phyloP scores from a whole-genome alignment of 306 rosid genomes.

The Mucuna pruriens region DNA sequence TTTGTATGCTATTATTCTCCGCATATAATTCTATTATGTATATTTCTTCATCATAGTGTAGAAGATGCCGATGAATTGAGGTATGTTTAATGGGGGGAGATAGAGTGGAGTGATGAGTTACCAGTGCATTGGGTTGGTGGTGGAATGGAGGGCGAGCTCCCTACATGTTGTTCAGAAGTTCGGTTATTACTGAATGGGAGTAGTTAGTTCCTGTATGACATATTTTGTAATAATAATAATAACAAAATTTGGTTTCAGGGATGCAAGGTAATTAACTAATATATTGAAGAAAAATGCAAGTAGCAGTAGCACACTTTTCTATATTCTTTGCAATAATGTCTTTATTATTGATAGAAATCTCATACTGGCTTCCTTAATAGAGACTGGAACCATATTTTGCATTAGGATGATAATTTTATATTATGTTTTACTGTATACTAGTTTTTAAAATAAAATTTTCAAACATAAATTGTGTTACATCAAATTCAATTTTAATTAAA shows the following conservation, averaged over 20 bases:
- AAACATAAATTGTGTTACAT: not conserved
- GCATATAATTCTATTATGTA: conserved; percentile 37
- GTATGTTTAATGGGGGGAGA: not conserved
- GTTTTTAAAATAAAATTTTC: not conserved
- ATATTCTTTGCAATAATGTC: not conserved
- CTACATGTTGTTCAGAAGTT: not conserved
- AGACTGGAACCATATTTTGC: not conserved
- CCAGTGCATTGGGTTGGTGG: not conserved
- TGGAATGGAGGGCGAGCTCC: not conserved
- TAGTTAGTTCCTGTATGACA: not conserved
- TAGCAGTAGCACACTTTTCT: not conserved
- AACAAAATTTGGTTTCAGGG: not conserved
- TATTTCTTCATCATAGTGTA: conserved; percentile 28
- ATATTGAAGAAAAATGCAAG: not conserved
- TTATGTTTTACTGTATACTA: not conserved
- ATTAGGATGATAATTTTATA: not conserved
- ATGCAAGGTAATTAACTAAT: not conserved
- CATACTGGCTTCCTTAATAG: not conserved
- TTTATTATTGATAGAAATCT: not conserved
- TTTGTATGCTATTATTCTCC: conserved; percentile 38
- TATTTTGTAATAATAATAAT: not conserved
- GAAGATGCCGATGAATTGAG: conserved; percentile 31
- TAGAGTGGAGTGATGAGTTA: not conserved
- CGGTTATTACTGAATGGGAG: not conserved
- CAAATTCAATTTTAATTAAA: not conserved